phyloP scores from a whole-genome alignment of 2,329 filamentous ascomycete species.

The Ophiostoma sp. region DNA sequence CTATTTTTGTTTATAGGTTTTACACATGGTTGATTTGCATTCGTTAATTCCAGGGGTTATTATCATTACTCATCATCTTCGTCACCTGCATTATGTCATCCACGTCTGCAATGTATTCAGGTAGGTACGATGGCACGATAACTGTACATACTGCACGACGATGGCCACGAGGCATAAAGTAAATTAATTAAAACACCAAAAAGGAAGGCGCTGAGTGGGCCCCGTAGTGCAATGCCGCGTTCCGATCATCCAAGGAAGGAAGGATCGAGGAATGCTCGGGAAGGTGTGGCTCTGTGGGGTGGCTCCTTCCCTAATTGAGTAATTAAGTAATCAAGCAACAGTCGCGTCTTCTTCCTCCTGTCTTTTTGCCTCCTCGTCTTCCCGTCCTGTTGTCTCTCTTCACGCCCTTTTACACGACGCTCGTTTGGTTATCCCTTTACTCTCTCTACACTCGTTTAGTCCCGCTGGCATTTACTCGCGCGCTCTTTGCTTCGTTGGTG shows the following conservation, averaged over 20 bases:
- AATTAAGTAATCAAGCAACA: conserved; percentile 9
- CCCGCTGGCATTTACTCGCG: neutral
- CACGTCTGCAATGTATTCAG: neutral
- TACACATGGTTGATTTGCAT: conserved; percentile 2
- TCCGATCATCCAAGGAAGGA: neutral
- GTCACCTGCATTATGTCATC: neutral
- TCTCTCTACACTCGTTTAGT: neutral
- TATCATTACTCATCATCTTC: neutral
- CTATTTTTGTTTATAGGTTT: neutral
- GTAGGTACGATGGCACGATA: neutral
- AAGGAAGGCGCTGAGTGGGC: conserved; percentile 1
- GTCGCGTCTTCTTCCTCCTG: conserved; percentile 1
- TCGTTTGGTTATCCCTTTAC: neutral
- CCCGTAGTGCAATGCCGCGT: conserved; percentile 3
- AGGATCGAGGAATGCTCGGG: conserved; percentile 5
- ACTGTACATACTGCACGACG: neutral
- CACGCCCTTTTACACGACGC: neutral
- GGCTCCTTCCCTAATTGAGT: neutral
- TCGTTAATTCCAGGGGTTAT: neutral
- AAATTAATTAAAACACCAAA: neutral
- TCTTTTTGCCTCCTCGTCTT: neutral
- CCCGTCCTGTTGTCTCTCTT: neutral
- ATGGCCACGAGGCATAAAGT: neutral
- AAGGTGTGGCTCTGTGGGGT: neutral
- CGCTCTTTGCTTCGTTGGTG: neutral